Evolutionary conservation across 1,284 basidiomycete genomes (phyloP), one percentile per base, ranked within the genome.

Genomic region (Puccinia novopanici): DNA sequence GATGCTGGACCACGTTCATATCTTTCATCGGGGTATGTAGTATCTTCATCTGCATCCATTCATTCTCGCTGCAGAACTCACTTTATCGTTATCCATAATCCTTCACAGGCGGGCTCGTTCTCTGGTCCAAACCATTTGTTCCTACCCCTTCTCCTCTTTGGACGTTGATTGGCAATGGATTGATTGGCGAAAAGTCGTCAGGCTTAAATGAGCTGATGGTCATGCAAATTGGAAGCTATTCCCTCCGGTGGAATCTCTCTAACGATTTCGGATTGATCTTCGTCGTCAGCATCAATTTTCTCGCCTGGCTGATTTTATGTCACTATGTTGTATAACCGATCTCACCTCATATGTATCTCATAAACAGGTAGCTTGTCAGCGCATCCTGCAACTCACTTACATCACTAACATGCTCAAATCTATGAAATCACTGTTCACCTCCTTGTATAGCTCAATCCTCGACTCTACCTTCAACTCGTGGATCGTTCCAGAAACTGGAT

Each of bases 231-330:
- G 94, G 95, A 84, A 93, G 93, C 0, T 95, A 94, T 84, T 92
- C 93, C 57, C 91, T 97, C 77, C 91, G 91, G 86, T 98, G 95
- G 94, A 91, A 92, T 0, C 91, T 95, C 84, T 91, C 93, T 50
- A 98, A 98, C 85, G 93, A 94, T 79, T 88, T 97, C 55, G 94
- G 95, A 82, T 89, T 98, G 83, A 95, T n/a, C 73, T 97, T 98
- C 84, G 95, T 96, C 84, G 94, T 94, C 83, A 92, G 88, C 34
- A 68, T 37, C 15, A 34, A 19, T 61, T n/a, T n/a, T n/a, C n/a
- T n/a, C n/a, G n/a, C n/a, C n/a, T 54, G 63, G 52, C 17, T 59
- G 19, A 34, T 24, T 13, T 61, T 78, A 22, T 22, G 34, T 48
- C 22, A 55, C 4, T 73, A 45, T 34, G 40, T 48, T 22, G 50